A percentile compares a stretch with the other conserved stretches of the same genome.
Conservation (phyloP, 768 basidiomycete genomes). For the Calvatia gigantea region DNA sequence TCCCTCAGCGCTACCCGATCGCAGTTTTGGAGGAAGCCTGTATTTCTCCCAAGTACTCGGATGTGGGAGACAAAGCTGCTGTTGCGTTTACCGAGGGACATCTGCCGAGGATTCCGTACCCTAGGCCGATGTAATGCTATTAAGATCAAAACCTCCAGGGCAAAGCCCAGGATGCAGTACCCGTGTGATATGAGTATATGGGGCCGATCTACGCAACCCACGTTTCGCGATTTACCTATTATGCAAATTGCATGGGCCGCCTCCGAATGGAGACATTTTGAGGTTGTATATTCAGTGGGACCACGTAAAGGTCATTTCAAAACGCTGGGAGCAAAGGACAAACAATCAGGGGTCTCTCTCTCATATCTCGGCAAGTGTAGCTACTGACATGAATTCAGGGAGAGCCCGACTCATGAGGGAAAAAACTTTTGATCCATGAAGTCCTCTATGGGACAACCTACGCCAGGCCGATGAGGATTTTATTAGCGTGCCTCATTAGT, state of each 20-base stretch:
- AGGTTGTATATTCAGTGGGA: slow-evolving; percentile 7
- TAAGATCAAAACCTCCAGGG: neutral
- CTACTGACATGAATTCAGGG: neutral
- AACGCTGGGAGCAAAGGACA: neutral
- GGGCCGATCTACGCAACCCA: neutral
- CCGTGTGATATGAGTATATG: neutral
- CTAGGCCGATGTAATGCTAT: slow-evolving; percentile 3
- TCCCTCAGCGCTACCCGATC: too few species aligned
- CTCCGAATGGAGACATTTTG: neutral
- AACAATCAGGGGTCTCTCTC: neutral
- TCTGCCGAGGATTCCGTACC: slow-evolving; percentile 10
- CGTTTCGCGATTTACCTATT: slow-evolving; percentile 3
- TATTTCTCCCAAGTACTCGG: neutral
- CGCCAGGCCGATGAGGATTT: slow-evolving; percentile 35
- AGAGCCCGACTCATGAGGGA: slow-evolving; percentile 8
- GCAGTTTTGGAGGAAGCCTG: neutral
- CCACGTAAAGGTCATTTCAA: slow-evolving; percentile 7
- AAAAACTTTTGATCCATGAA: slow-evolving; percentile 4
- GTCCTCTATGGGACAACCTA: neutral
- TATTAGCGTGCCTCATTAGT: slow-evolving; percentile 45
- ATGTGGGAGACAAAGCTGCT: neutral
- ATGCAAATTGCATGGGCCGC: slow-evolving; percentile 7
- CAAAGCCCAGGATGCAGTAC: neutral
- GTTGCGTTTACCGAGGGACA: slow-evolving; percentile 2
- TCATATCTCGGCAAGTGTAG: neutral